These are phyloP conservation scores for Ophiosphaerella korrae DNA, from an alignment of 2,329 filamentous ascomycete species.

Conservation along the genomic window DNA sequence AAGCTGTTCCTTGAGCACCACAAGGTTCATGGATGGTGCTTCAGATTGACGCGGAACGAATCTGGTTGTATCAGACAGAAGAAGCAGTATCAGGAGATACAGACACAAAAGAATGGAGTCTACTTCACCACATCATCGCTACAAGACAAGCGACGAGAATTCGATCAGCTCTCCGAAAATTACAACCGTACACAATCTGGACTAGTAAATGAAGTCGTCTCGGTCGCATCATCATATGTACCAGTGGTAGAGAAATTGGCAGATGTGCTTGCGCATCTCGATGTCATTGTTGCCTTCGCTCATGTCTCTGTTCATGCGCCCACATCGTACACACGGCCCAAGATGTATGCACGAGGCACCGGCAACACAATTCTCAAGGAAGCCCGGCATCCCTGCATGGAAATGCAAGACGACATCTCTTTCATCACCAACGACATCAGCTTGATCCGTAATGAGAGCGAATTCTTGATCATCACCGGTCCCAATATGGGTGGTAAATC, in stretches of 20 bases:
- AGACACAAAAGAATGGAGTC: slow-evolving; percentile 97
- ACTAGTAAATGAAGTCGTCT: slow-evolving; percentile 88
- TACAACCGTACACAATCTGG: slow-evolving; percentile 95
- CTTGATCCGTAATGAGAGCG: slow-evolving; percentile 76
- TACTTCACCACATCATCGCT: slow-evolving; percentile 92
- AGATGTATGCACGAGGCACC: slow-evolving; percentile 83
- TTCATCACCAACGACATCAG: slow-evolving; percentile 98
- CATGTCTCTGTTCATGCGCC: slow-evolving; percentile 94
- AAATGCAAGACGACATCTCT: slow-evolving; percentile 97
- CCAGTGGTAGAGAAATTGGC: slow-evolving; percentile 90
- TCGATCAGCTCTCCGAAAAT: slow-evolving; percentile 90
- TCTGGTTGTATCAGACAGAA: slow-evolving; percentile 93
- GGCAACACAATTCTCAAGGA: slow-evolving; percentile 90
- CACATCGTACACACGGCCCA: slow-evolving; percentile 87
- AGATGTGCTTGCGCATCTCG: slow-evolving; percentile 85
- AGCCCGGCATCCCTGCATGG: slow-evolving; percentile 94
- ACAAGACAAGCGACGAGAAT: slow-evolving; percentile 81
- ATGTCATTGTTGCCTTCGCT: slow-evolving; percentile 92
- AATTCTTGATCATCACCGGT: slow-evolving; percentile 95
- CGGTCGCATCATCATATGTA: slow-evolving; percentile 91
- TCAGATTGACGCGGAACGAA: slow-evolving; percentile 88
- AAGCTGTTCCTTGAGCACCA: slow-evolving; percentile 98
- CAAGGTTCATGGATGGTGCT: slow-evolving; percentile 94
- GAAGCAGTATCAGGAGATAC: slow-evolving; percentile 87
- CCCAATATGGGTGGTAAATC: slow-evolving; percentile 99